Conservation (phyloP, 192 early-diverging fungal genomes). For the Podila epigama region DNA sequence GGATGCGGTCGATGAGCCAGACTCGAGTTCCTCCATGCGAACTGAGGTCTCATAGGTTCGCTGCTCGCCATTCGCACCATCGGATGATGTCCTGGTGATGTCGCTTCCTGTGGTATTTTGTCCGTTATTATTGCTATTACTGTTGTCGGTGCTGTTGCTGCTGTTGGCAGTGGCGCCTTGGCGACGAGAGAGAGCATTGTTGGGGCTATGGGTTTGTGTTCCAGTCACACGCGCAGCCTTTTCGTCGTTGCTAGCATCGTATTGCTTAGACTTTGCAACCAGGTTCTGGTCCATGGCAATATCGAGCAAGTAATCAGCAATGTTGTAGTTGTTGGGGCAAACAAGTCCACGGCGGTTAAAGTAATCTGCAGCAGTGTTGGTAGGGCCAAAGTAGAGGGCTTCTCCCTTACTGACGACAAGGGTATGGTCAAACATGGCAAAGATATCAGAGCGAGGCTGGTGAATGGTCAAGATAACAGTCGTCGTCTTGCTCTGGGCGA, state of each 20-base stretch:
- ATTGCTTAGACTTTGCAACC: background rate
- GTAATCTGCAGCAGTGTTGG: slow-evolving; percentile 35
- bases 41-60: slow-evolving; percentile 13
- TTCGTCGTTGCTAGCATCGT: background rate
- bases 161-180: background rate
- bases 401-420: slow-evolving; percentile 47
- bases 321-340: slow-evolving; percentile 51
- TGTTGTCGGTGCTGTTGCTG: background rate
- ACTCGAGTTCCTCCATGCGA: slow-evolving; percentile 6
- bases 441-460: slow-evolving; percentile 57
- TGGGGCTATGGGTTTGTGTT: background rate
- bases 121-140: too few species aligned
- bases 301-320: slow-evolving; percentile 45
- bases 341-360: slow-evolving; percentile 38
- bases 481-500: slow-evolving; percentile 58
- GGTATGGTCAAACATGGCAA: slow-evolving; percentile 54
- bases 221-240: slow-evolving; percentile 5
- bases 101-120: too few species aligned
- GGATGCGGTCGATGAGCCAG: slow-evolving; percentile 5
- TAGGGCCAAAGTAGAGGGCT: slow-evolving; percentile 49
- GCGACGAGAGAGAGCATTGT: background rate
- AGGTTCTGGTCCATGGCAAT: slow-evolving; percentile 33
- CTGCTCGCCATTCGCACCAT: background rate
- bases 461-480: slow-evolving; percentile 57
- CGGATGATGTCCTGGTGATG: background rate